These are phyloP conservation scores for Ajuga reptans DNA, from an alignment of 305 asterid species.

Conservation along the genomic window DNA sequence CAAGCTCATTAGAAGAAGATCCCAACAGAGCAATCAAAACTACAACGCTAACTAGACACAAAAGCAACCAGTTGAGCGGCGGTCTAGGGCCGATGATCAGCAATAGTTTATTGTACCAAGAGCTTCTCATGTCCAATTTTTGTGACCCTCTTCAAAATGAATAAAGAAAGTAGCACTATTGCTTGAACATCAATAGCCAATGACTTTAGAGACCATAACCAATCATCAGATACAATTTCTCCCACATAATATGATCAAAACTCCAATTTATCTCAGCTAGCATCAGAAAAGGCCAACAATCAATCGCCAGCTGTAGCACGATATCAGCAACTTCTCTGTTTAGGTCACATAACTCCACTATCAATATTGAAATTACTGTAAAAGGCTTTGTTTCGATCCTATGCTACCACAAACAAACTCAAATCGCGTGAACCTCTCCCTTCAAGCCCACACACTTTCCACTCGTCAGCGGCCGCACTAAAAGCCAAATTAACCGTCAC, in stretches of 20 bases:
- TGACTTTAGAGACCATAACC: slow-evolving; percentile 30
- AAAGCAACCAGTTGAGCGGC: slow-evolving; percentile 68
- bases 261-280: slow-evolving; percentile 37
- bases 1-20: slow-evolving; percentile 50
- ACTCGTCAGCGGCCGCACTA: slow-evolving; percentile 26
- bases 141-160: slow-evolving; percentile 30
- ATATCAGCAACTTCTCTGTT: slow-evolving; percentile 15
- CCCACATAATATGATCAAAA: slow-evolving; percentile 28
- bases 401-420: slow-evolving; percentile 16
- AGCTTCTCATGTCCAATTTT: slow-evolving; percentile 76
- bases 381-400: slow-evolving; percentile 21
- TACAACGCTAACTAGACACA: slow-evolving; percentile 56
- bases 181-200: slow-evolving; percentile 44
- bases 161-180: slow-evolving; percentile 25
- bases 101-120: slow-evolving; percentile 58
- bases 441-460: slow-evolving; percentile 11
- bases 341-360: slow-evolving; percentile 16
- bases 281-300: slow-evolving; percentile 29
- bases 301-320: slow-evolving; percentile 15
- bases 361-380: slow-evolving; percentile 1
- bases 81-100: slow-evolving; percentile 59
- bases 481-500: slow-evolving; percentile 29
- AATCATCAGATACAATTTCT: slow-evolving; percentile 42
- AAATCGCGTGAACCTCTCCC: slow-evolving; percentile 28
- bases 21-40: slow-evolving; percentile 56